phyloP scores from a whole-genome alignment of 2,329 filamentous ascomycete genomes.

The Calycina marina region DNA sequence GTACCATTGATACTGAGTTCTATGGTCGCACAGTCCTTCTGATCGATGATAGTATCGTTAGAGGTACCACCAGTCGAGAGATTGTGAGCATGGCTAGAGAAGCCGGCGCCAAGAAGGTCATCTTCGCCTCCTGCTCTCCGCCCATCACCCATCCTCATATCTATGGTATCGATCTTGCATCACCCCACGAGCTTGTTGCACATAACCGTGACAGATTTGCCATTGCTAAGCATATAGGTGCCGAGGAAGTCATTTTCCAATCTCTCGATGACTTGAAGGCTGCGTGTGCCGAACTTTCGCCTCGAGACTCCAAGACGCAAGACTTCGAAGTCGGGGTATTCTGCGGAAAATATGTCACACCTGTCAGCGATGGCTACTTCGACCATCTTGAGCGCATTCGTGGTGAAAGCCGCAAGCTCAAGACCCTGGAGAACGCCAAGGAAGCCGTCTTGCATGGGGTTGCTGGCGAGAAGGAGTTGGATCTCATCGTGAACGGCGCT shows the following conservation, averaged over 20 bases:
- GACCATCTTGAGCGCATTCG: slow-evolving; percentile 60
- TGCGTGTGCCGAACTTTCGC: slow-evolving; percentile 60
- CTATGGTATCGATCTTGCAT: slow-evolving; percentile 67
- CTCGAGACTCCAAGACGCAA: slow-evolving; percentile 35
- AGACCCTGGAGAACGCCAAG: slow-evolving; percentile 48
- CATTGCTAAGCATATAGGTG: slow-evolving; percentile 55
- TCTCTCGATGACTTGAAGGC: slow-evolving; percentile 65
- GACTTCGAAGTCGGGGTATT: slow-evolving; percentile 89
- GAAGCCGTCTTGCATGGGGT: slow-evolving; percentile 49
- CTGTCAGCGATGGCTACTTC: slow-evolving; percentile 68
- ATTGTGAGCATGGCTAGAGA: slow-evolving; percentile 77
- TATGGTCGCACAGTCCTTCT: slow-evolving; percentile 64
- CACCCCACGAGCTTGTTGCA: slow-evolving; percentile 55
- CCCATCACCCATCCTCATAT: slow-evolving; percentile 78
- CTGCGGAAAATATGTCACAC: slow-evolving; percentile 73
- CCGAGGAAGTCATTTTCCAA: slow-evolving; percentile 66
- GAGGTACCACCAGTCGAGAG: slow-evolving; percentile 68
- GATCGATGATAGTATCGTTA: slow-evolving; percentile 81
- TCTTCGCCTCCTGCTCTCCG: slow-evolving; percentile 71
- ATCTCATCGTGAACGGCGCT: slow-evolving; percentile 47
- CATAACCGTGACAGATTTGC: slow-evolving; percentile 45
- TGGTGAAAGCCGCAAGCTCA: slow-evolving; percentile 54
- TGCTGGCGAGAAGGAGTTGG: slow-evolving; percentile 43
- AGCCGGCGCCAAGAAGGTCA: slow-evolving; percentile 66
- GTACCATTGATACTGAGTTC: slow-evolving; percentile 76